Conservation (phyloP, 352 stramenopile genomes). For the Globisporangium splendens region DNA sequence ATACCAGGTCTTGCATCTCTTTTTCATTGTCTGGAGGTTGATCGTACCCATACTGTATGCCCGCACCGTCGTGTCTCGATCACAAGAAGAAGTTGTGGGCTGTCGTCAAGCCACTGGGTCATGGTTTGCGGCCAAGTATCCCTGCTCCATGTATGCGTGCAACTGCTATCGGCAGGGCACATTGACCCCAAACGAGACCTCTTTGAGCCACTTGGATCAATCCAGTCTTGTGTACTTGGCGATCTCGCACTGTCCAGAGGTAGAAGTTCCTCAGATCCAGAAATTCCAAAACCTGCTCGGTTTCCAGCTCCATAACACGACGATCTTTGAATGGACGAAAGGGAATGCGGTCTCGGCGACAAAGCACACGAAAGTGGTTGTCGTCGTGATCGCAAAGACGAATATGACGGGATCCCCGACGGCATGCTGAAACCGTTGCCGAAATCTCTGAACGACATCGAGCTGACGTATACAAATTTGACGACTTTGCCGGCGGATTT, state of each 20-base stretch:
- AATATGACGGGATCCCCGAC: slow-evolving; percentile 11
- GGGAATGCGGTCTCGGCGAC: background rate
- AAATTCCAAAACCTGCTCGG: slow-evolving; percentile 4
- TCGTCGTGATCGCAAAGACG: slow-evolving; percentile 1
- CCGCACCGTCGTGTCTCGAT: background rate
- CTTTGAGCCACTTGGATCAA: background rate
- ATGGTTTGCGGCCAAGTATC: slow-evolving; percentile 16
- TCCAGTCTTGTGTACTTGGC: slow-evolving; percentile 10
- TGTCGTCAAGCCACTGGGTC: background rate
- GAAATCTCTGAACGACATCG: background rate
- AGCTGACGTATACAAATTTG: slow-evolving; percentile 10
- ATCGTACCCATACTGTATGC: slow-evolving; percentile 15
- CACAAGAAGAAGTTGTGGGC: background rate
- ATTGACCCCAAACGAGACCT: background rate
- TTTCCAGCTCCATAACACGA: slow-evolving; percentile 9
- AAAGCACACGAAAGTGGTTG: slow-evolving; percentile 4
- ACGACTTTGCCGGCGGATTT: slow-evolving; percentile 10
- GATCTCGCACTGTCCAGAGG: slow-evolving; percentile 6
- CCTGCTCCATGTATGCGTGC: slow-evolving; percentile 24
- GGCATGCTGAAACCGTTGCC: slow-evolving; percentile 8
- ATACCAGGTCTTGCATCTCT: slow-evolving; percentile 9
- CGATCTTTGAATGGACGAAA: slow-evolving; percentile 6
- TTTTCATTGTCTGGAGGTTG: slow-evolving; percentile 23
- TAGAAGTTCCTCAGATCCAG: slow-evolving; percentile 3
- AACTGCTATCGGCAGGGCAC: slow-evolving; percentile 3